A percentile compares a stretch with the other conserved stretches of the same genome.
Conservation (phyloP, 345 rosid genomes). For the Schrenkiella parvula region DNA sequence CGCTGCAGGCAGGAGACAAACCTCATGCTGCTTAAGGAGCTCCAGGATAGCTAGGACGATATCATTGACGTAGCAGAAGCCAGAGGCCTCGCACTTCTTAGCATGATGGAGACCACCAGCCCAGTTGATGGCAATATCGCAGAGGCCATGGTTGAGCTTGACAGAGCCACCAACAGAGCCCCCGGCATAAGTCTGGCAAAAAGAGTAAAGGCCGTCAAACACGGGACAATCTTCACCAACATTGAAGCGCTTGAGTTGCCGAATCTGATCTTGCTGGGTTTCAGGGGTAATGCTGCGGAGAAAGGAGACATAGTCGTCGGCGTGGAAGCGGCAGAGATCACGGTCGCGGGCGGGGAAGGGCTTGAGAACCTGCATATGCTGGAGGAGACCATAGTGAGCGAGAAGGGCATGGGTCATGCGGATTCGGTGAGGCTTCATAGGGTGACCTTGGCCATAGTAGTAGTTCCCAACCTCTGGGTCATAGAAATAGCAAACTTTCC, state of each 20-base stretch:
- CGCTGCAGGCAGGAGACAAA: conserved; percentile 18
- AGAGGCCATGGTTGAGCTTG: conserved; percentile 54
- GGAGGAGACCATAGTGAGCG: conserved; percentile 64
- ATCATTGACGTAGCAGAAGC: conserved; percentile 64
- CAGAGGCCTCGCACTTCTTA: conserved; percentile 51
- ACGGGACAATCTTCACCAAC: conserved; percentile 78
- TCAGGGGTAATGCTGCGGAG: conserved; percentile 65
- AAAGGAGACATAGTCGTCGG: conserved; percentile 60
- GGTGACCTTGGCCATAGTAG: conserved; percentile 60
- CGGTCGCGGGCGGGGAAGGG: conserved; percentile 68
- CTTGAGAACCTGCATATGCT: conserved; percentile 60
- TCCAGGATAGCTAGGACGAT: conserved; percentile 69
- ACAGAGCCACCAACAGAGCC: conserved; percentile 72
- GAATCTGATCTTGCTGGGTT: conserved; percentile 65
- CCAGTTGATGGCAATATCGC: conserved; percentile 67
- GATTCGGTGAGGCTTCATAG: conserved; percentile 67
- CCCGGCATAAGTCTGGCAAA: conserved; percentile 73
- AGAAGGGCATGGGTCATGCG: conserved; percentile 55
- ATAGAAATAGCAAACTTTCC: conserved; percentile 61
- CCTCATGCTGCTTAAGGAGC: conserved; percentile 73
- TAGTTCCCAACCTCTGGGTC: conserved; percentile 77
- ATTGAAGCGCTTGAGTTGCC: conserved; percentile 67
- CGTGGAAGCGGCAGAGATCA: conserved; percentile 72
- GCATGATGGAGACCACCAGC: conserved; percentile 78
- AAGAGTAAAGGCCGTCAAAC: conserved; percentile 67